Conservation (phyloP, 768 basidiomycete genomes). For the Lentinula detonsa region DNA sequence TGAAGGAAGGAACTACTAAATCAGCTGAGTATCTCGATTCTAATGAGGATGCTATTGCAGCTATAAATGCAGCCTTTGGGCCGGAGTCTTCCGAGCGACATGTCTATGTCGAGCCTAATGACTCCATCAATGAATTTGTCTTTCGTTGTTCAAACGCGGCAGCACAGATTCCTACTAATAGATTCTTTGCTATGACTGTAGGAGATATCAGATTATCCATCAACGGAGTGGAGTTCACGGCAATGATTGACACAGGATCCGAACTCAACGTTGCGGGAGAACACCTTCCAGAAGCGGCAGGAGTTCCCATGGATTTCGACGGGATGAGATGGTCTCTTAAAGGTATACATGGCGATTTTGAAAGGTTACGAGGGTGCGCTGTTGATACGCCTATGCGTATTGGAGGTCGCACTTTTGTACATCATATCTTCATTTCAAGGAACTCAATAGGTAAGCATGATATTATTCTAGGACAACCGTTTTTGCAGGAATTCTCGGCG, state of each 20-base stretch:
- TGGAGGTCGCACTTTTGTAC: conserved; percentile 15
- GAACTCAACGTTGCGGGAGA: neutral
- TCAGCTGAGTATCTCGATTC: neutral
- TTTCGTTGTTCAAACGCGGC: neutral
- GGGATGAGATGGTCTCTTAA: conserved; percentile 18
- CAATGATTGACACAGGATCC: conserved; percentile 5
- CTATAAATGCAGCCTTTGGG: neutral
- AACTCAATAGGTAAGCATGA: conserved; percentile 7
- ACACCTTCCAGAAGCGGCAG: neutral
- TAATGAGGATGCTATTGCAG: neutral
- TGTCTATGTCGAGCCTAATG: neutral
- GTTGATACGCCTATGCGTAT: no score
- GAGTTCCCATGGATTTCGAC: conserved; percentile 49
- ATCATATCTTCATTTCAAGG: conserved; percentile 18
- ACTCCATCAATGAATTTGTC: neutral
- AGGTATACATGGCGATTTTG: conserved; percentile 17
- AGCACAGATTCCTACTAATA: neutral
- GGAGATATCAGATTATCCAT: neutral
- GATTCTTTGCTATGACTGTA: conserved; percentile 2
- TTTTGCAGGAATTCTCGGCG: conserved; percentile 6
- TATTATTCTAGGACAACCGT: conserved; percentile 15
- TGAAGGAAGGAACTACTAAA: neutral
- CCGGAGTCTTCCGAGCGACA: neutral
- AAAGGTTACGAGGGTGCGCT: no score
- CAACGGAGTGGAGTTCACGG: neutral